phyloP scores from a whole-genome alignment of 345 rosid species.

The Cardamine resedifolia region DNA sequence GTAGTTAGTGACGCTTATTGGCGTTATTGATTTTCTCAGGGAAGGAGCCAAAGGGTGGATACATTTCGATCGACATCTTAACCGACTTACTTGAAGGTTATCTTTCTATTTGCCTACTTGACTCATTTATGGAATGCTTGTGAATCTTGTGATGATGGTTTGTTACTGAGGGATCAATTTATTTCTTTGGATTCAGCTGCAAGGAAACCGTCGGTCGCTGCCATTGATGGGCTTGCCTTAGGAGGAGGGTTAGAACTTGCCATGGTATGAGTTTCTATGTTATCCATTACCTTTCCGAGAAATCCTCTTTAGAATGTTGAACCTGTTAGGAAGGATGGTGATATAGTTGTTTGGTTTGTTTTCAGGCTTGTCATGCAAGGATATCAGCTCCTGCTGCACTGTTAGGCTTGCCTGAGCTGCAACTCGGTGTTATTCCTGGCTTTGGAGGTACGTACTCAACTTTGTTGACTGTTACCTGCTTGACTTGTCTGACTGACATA shows the following conservation, averaged over 20 bases:
- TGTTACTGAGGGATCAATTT: constrained; percentile 14
- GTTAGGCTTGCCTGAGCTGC: constrained; percentile 92
- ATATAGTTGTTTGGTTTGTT: constrained; percentile 20
- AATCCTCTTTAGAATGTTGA: constrained; percentile 23
- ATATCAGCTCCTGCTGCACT: constrained; percentile 76
- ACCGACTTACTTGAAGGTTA: constrained; percentile 80
- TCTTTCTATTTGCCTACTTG: not conserved
- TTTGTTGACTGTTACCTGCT: constrained; percentile 4
- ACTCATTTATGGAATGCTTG: not conserved
- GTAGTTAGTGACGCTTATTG: constrained; percentile 2
- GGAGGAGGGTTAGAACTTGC: constrained; percentile 98
- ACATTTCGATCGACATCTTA: constrained; percentile 59
- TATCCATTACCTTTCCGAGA: not conserved
- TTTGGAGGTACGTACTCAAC: constrained; percentile 72
- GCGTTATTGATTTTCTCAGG: constrained; percentile 43
- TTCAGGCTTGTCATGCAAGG: constrained; percentile 87
- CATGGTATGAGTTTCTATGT: constrained; percentile 56
- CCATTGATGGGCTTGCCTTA: constrained; percentile 95
- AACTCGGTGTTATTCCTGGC: constrained; percentile 91
- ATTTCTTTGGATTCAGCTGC: constrained; percentile 58
- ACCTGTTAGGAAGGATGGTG: not conserved
- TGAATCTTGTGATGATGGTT: not conserved
- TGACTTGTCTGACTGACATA: not conserved
- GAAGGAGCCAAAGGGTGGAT: constrained; percentile 61
- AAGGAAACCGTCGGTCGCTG: constrained; percentile 94